Evolutionary conservation across 164 flowering plant genomes (phyloP), one percentile per base, ranked within the genome.

Genomic region (Macadamia integrifolia): DNA sequence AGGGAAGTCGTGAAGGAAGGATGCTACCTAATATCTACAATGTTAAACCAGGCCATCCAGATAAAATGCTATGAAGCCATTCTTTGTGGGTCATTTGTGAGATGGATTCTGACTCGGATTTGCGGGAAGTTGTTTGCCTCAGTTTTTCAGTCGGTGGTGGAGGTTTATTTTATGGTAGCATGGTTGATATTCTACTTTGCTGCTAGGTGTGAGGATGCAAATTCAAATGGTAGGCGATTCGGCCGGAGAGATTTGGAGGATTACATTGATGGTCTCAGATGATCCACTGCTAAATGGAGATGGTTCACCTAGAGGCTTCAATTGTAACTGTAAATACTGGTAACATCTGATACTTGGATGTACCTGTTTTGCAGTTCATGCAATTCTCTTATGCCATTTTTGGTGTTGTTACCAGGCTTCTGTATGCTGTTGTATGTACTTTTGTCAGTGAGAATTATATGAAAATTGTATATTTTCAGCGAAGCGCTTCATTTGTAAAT

Each of bases 81-180:
- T 9, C 66, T 83, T 28, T 84, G 88, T 72, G 98, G 97, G 58
- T 77, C 90, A 0, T 66, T 79, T 66, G 68, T 80, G 58, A 85
- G 92, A 73, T 83, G 80, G 86, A 46, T 72, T n/a, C 57, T 92
- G 60, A 74, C 81, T 42, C 69, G 71, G 18, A 28, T 78, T 31
- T 80, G 73, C 73, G 94, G 97, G 66, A 82, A 74, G 50, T 60
- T 74, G 46, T 74, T 86, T 67, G 87, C 89, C 10, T 49, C 75
- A 9, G 61, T 78, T 66, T 73, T 88, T 14, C 98, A 91, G 81
- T 85, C 97, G 0, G 62, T 79, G 13, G 69, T 81, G 60, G 97
- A 95, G 81, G 92, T 91, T 42, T 92, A 84, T 72, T 93, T 92
- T 61, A 91, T 86, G 92, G 90, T 92, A 63, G 96, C 83, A 65